Evolutionary conservation across 2,329 filamentous ascomycete species (phyloP).

Genomic region (Fusarium ramigenum): DNA sequence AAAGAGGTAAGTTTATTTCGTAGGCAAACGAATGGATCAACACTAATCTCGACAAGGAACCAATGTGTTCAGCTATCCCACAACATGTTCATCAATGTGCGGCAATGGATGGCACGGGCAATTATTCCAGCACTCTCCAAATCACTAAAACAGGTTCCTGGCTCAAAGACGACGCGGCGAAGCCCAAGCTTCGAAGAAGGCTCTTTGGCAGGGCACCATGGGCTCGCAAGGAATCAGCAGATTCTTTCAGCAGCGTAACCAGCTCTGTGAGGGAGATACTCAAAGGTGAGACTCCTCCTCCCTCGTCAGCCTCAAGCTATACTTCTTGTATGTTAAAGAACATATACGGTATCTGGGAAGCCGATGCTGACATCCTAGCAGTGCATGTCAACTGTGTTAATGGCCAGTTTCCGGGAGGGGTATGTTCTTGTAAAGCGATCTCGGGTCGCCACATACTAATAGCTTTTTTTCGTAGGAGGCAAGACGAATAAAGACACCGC

Average conservation of each 20-base stretch:
- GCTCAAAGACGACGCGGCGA: slow-evolving; percentile 47
- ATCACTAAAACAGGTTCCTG: slow-evolving; percentile 40
- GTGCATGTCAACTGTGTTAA: slow-evolving; percentile 7
- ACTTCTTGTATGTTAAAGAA: slow-evolving; percentile 9
- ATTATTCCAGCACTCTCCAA: slow-evolving; percentile 28
- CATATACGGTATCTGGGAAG: too few species aligned
- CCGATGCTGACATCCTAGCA: slow-evolving; percentile 13
- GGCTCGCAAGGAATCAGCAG: slow-evolving; percentile 51
- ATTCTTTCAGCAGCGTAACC: slow-evolving; percentile 51
- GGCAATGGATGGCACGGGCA: slow-evolving; percentile 20
- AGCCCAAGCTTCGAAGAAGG: slow-evolving; percentile 45
- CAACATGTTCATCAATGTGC: slow-evolving; percentile 19
- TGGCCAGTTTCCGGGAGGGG: slow-evolving; percentile 49
- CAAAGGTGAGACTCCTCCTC: slow-evolving; percentile 48
- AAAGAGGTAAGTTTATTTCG: slow-evolving; percentile 16
- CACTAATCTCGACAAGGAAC: slow-evolving; percentile 17
- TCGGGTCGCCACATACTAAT: slow-evolving; percentile 13
- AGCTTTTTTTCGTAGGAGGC: slow-evolving; percentile 53
- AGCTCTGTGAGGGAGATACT: slow-evolving; percentile 55
- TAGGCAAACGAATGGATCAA: background rate
- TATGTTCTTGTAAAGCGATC: slow-evolving; percentile 29
- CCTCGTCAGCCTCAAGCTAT: slow-evolving; percentile 40
- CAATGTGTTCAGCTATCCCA: slow-evolving; percentile 21
- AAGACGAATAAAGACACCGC: slow-evolving; percentile 58
- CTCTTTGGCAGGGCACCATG: slow-evolving; percentile 55